Evolutionary conservation across 2,329 filamentous ascomycete species (phyloP).

Genomic region (Aureobasidium leucospermi): DNA sequence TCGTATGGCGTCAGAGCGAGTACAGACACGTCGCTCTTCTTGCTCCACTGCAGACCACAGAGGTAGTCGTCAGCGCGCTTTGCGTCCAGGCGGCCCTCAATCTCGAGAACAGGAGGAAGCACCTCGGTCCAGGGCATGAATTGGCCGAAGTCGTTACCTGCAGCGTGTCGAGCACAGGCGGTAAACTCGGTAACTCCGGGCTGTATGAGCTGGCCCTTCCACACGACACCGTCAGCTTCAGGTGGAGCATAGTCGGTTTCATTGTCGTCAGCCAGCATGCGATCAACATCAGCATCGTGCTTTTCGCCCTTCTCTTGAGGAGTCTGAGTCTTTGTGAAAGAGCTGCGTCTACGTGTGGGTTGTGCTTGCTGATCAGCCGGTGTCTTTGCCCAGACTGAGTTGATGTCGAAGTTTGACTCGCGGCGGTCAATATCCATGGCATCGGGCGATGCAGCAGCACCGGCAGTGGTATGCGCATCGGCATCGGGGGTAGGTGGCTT

Average conservation of each 20-base stretch:
- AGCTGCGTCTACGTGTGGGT: constrained; percentile 39
- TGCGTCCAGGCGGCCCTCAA: constrained; percentile 74
- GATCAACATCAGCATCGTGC: constrained; percentile 83
- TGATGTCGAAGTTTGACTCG: constrained; percentile 60
- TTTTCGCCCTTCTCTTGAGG: constrained; percentile 48
- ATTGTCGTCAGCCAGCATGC: constrained; percentile 75
- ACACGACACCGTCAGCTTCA: constrained; percentile 61
- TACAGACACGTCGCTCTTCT: constrained; percentile 76
- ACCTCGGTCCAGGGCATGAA: constrained; percentile 67
- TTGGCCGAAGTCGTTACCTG: constrained; percentile 68
- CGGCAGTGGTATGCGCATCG: constrained; percentile 13
- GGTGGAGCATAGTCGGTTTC: constrained; percentile 75
- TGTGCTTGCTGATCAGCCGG: constrained; percentile 16
- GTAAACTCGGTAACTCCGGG: constrained; percentile 27
- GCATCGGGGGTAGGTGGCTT: neutral
- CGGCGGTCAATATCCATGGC: constrained; percentile 35
- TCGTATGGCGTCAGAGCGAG: constrained; percentile 61
- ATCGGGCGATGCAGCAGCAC: constrained; percentile 20
- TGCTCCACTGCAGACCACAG: constrained; percentile 74
- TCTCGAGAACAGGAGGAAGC: constrained; percentile 61
- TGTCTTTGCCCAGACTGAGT: constrained; percentile 76
- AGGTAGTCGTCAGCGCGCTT: constrained; percentile 85
- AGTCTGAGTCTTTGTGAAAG: constrained; percentile 22
- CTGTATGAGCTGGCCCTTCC: constrained; percentile 60
- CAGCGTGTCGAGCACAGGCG: constrained; percentile 73